Conservation (phyloP, 225 moss, liverwort and hornwort species). For the Pseudoscleropodium purum region DNA sequence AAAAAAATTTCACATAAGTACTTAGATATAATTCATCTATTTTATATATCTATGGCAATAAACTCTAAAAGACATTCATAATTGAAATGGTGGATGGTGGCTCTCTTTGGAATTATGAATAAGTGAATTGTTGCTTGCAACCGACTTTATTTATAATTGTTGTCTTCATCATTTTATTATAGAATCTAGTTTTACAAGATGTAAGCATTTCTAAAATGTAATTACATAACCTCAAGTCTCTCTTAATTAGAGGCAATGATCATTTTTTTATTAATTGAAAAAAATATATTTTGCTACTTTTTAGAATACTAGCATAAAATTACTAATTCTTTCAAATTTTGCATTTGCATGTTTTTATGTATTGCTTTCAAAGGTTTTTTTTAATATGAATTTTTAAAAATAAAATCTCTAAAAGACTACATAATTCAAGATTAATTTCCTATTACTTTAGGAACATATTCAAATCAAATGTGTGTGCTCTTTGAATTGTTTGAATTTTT, state of each 20-base stretch:
- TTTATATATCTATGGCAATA: accelerated
- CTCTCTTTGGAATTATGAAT: background rate
- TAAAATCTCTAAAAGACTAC: background rate
- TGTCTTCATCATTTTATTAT: background rate
- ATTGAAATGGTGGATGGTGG: background rate
- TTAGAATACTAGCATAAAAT: accelerated
- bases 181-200: background rate
- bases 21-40: background rate
- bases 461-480: background rate
- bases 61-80: background rate
- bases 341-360: background rate
- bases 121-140: background rate
- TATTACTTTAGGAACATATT: background rate
- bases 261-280: no score
- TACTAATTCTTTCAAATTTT: background rate
- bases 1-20: background rate
- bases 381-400: background rate
- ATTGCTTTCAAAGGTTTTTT: background rate
- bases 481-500: background rate
- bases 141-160: accelerated
- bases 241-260: background rate
- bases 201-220: background rate
- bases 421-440: background rate
- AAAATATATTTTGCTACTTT: no score
- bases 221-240: background rate